Conservation (phyloP, 1,284 basidiomycete genomes). For the Cystobasidiaceae sp. region DNA sequence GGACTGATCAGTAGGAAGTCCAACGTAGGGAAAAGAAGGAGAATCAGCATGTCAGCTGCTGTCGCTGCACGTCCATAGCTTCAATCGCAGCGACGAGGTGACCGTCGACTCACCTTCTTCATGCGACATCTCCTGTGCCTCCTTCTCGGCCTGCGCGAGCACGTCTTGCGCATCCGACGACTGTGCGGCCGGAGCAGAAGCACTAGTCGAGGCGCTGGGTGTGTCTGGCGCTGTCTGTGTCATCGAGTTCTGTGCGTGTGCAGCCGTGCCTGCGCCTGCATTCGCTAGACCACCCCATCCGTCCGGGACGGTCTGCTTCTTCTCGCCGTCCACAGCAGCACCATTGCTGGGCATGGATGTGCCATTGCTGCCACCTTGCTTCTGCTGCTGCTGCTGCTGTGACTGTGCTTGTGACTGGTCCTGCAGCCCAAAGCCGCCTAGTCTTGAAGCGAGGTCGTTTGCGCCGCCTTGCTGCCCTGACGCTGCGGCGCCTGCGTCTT, state of each 20-base stretch:
- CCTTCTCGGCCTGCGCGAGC: background rate
- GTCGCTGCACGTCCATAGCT: no score
- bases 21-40: background rate
- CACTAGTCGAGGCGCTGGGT: background rate
- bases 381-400: no score
- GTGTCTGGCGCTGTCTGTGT: background rate
- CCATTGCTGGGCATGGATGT: background rate
- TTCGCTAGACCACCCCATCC: background rate
- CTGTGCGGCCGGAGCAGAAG: no score
- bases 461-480: slow-evolving; percentile 3
- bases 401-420: no score
- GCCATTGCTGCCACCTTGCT: background rate
- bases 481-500: background rate
- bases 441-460: slow-evolving; percentile 21
- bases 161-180: background rate
- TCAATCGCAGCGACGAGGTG: background rate
- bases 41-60: no score
- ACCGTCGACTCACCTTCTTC: slow-evolving; percentile 19
- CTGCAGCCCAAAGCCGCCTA: slow-evolving; percentile 21
- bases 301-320: background rate
- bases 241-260: background rate
- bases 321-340: background rate
- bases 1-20: background rate
- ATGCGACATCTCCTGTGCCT: slow-evolving; percentile 14
- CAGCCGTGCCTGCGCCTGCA: no score